These are phyloP conservation scores for Alternaria alternata DNA, from an alignment of 2,329 filamentous ascomycete genomes.

Conservation along the genomic window DNA sequence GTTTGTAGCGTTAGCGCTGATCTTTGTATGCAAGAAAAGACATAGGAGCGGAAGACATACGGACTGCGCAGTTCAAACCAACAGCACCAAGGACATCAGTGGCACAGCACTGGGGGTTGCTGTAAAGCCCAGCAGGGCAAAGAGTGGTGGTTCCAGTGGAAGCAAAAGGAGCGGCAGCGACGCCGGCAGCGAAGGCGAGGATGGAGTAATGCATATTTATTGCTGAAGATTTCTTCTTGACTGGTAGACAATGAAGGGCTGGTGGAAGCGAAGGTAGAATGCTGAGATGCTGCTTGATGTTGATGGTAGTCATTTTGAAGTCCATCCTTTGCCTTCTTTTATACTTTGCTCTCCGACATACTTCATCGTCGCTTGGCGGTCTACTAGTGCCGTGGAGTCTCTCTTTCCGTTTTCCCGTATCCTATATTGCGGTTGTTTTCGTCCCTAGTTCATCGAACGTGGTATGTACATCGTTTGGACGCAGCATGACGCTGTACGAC, in stretches of 20 bases:
- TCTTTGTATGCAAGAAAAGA: not conserved
- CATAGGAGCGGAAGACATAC: conserved; percentile 7
- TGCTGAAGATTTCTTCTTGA: not conserved
- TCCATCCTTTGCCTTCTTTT: conserved; percentile 5
- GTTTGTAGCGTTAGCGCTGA: not conserved
- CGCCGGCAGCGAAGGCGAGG: conserved; percentile 8
- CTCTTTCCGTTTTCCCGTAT: conserved; percentile 1
- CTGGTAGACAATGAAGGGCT: not conserved
- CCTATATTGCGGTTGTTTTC: conserved; percentile 4
- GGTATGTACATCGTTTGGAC: not conserved
- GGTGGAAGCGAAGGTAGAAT: conserved; percentile 3
- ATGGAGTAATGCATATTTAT: conserved; percentile 17
- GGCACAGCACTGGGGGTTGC: conserved; percentile 19
- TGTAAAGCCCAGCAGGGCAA: conserved; percentile 12
- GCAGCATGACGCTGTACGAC: not conserved
- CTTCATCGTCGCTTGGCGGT: not conserved
- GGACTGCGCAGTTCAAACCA: conserved; percentile 13
- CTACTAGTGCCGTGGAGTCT: not conserved
- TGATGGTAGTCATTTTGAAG: not conserved
- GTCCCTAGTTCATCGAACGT: conserved; percentile 1
- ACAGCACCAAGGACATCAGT: conserved; percentile 13
- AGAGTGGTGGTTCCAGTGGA: not conserved
- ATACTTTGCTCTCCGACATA: conserved; percentile 1
- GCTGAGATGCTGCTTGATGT: conserved; percentile 3
- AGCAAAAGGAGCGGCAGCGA: conserved; percentile 9